phyloP scores from a whole-genome alignment of 139 green algal genomes.

The Coelastrella sp. region DNA sequence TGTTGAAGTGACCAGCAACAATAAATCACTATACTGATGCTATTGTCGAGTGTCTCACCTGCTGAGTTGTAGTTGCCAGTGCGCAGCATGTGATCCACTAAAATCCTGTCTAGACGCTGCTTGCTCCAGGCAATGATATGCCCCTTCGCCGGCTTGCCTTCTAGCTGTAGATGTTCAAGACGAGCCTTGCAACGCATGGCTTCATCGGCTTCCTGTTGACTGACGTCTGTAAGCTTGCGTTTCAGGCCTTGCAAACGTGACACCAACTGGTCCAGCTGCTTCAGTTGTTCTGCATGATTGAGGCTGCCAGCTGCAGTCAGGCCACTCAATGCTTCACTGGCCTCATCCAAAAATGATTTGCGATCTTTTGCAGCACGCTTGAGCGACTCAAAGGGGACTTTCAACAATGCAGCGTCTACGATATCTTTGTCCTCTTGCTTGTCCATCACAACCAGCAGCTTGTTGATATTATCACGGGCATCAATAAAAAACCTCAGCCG shows the following conservation, averaged over 20 bases:
- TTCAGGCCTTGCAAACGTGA: slow-evolving; percentile 75
- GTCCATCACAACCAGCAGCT: not conserved
- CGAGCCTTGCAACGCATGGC: slow-evolving; percentile 68
- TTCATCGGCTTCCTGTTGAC: slow-evolving; percentile 69
- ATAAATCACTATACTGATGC: not conserved
- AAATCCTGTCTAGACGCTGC: slow-evolving; percentile 73
- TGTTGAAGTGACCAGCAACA: not conserved
- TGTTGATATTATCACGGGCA: not conserved
- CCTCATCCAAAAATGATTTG: slow-evolving; percentile 79
- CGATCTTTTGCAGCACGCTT: slow-evolving; percentile 82
- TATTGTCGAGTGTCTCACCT: slow-evolving; percentile 6
- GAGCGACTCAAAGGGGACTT: slow-evolving; percentile 84
- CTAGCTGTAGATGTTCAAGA: slow-evolving; percentile 69
- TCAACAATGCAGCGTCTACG: slow-evolving; percentile 39
- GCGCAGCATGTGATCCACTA: slow-evolving; percentile 88
- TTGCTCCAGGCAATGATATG: slow-evolving; percentile 73
- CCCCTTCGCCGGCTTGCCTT: slow-evolving; percentile 58
- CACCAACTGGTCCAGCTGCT: slow-evolving; percentile 61
- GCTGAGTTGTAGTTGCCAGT: slow-evolving; percentile 66
- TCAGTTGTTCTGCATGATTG: slow-evolving; percentile 7
- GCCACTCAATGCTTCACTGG: slow-evolving; percentile 39
- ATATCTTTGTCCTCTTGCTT: slow-evolving; percentile 18
- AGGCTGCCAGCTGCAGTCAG: not conserved
- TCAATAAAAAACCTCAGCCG: too few relatives aligned
- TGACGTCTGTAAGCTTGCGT: slow-evolving; percentile 78